A percentile compares a stretch with the other conserved stretches of the same genome.
Conservation (phyloP, 345 rosid genomes). For the Eucalyptus sideroxylon region DNA sequence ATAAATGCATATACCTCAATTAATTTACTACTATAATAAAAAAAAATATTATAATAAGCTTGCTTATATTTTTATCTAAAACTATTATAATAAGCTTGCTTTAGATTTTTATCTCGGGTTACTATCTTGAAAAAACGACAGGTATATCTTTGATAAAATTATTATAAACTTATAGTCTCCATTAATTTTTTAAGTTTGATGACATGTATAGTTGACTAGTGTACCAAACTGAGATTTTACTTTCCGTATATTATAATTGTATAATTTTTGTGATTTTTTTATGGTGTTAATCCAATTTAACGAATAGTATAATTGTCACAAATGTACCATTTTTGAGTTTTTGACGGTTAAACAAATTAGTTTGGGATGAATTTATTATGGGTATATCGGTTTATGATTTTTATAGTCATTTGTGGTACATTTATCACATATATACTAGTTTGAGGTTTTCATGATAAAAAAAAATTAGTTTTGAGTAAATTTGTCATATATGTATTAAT, state of each 20-base stretch:
- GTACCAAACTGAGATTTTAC: fast-evolving
- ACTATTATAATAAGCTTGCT: too few species aligned
- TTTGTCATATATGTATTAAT: fast-evolving
- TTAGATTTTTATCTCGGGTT: neutral
- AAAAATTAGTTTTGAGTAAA: fast-evolving
- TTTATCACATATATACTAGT: too few species aligned
- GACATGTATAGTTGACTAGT: fast-evolving
- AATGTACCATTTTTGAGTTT: fast-evolving
- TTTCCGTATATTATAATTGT: fast-evolving
- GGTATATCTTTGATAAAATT: too few species aligned
- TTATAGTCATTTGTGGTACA: too few species aligned
- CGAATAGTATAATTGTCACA: too few species aligned
- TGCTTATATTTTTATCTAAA: neutral
- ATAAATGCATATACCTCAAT: neutral
- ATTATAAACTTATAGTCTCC: fast-evolving
- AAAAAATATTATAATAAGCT: neutral
- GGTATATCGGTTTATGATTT: fast-evolving
- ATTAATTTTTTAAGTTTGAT: too few species aligned
- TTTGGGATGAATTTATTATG: too few species aligned
- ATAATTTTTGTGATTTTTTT: too few species aligned
- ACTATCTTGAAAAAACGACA: fast-evolving
- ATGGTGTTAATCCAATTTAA: too few species aligned
- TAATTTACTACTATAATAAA: neutral
- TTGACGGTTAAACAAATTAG: too few species aligned
- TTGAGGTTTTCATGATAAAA: too few species aligned